Evolutionary conservation across 1,139 yeast genomes (phyloP).

Genomic region (Taphrina betulina): DNA sequence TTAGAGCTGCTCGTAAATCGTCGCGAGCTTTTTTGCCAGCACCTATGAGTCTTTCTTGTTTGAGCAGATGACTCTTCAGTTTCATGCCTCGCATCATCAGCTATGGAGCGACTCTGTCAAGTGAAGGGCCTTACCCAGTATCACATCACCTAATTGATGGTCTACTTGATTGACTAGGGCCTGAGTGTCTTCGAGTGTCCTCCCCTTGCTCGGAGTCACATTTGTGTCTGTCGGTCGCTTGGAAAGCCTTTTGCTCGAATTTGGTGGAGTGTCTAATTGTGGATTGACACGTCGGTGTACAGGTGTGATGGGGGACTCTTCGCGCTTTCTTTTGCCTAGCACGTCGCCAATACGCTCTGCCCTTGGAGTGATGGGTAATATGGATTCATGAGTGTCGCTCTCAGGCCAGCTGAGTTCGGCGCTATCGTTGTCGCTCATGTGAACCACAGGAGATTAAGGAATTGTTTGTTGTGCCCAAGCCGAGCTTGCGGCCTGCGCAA

Average conservation of each 20-base stretch:
- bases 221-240: no score
- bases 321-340: constrained; percentile 3
- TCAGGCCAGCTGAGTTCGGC: constrained; percentile 29
- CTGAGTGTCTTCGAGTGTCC: no score
- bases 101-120: no score
- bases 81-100: neutral
- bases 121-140: no score
- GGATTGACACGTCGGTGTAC: neutral
- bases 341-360: constrained; percentile 2
- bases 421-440: no score
- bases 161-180: no score
- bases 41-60: constrained; percentile 2
- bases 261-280: constrained; percentile 12
- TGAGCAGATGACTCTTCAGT: neutral
- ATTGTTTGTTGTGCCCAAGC: no score
- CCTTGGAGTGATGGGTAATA: constrained; percentile 14
- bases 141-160: no score
- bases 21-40: constrained; percentile 6
- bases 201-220: no score
- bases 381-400: neutral
- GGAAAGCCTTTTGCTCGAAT: no score
- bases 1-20: neutral
- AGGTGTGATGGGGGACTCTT: neutral
- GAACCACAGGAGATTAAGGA: no score
- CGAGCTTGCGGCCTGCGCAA: no score